A percentile compares a stretch with the other conserved stretches of the same genome.
phyloP scores from a whole-genome alignment of 140 eudicot genomes.

The Anethum foeniculum region DNA sequence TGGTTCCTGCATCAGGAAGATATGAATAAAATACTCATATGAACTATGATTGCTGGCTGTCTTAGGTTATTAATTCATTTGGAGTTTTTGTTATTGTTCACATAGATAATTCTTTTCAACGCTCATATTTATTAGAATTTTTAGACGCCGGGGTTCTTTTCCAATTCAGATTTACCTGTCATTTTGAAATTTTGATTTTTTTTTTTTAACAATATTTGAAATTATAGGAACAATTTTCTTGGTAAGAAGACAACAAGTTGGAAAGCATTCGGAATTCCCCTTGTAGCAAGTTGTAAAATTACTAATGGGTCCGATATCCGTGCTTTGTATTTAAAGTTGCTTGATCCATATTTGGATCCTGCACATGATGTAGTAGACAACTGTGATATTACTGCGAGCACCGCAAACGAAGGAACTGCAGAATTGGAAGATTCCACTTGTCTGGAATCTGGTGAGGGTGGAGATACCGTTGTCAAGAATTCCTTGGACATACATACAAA shows the following conservation, averaged over 20 bases:
- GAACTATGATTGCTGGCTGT: neutral
- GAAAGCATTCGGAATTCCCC: slow-evolving; percentile 88
- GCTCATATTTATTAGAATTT: neutral
- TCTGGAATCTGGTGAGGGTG: slow-evolving; percentile 22
- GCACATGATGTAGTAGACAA: slow-evolving; percentile 23
- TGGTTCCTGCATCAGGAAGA: neutral
- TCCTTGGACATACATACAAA: slow-evolving; percentile 16
- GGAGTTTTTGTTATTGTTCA: neutral
- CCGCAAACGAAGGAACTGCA: slow-evolving; percentile 19
- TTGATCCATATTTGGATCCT: slow-evolving; percentile 43
- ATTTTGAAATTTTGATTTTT: too few relatives aligned
- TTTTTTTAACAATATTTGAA: slow-evolving; percentile 2
- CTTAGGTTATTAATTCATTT: neutral
- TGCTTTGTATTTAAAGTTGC: slow-evolving; percentile 47
- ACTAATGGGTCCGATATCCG: slow-evolving; percentile 62
- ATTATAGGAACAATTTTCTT: slow-evolving; percentile 43
- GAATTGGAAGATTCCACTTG: slow-evolving; percentile 21
- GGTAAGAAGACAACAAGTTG: slow-evolving; percentile 48
- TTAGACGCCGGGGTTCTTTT: neutral
- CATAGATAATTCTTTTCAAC: neutral
- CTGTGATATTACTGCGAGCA: slow-evolving; percentile 21
- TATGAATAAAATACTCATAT: neutral
- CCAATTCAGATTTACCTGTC: neutral
- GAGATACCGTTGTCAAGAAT: slow-evolving; percentile 25
- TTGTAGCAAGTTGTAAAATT: slow-evolving; percentile 49